A percentile compares a stretch with the other conserved stretches of the same genome.
Evolutionary conservation across 1,284 basidiomycete species (phyloP).

Genomic region (Golubevia sp.): DNA sequence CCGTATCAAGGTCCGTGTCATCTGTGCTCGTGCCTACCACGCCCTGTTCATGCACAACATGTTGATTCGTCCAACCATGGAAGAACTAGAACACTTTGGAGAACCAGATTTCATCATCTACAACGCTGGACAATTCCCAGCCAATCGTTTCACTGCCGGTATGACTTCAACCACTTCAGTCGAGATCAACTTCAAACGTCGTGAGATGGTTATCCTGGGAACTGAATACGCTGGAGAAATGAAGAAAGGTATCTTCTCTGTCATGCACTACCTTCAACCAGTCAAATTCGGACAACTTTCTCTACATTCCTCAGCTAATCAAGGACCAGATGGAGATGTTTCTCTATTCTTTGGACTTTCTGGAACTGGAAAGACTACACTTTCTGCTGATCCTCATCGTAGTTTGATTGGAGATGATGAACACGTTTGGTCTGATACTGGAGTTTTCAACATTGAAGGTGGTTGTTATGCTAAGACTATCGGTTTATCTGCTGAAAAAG

Average conservation of each 20-base stretch:
- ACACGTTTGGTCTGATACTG: conserved; percentile 60
- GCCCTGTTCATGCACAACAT: conserved; percentile 95
- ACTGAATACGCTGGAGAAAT: conserved; percentile 99
- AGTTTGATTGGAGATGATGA: conserved; percentile 58
- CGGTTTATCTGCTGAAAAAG: conserved; percentile 52
- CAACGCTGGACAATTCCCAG: conserved; percentile 99
- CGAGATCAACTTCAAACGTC: conserved; percentile 99
- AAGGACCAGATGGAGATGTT: conserved; percentile 87
- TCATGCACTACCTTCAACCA: conserved; percentile 99
- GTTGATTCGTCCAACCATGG: conserved; percentile 95
- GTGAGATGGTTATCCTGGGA: conserved; percentile 99
- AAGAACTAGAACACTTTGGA: conserved; percentile 93
- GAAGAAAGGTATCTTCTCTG: conserved; percentile 99
- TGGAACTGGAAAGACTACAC: conserved; percentile 88
- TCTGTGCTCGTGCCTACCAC: conserved; percentile 97
- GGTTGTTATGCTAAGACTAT: conserved; percentile 62
- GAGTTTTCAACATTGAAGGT: conserved; percentile 61
- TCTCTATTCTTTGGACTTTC: conserved; percentile 99
- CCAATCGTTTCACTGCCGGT: conserved; percentile 99
- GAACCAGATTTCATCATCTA: conserved; percentile 99
- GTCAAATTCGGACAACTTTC: conserved; percentile 98
- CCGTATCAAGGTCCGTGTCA: conserved; percentile 99
- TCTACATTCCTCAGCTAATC: conserved; percentile 98
- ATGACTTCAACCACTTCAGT: conserved; percentile 99
- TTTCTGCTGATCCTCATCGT: conserved; percentile 55